Conservation (phyloP, 768 basidiomycete species). For the Leccinum longicurvipes region DNA sequence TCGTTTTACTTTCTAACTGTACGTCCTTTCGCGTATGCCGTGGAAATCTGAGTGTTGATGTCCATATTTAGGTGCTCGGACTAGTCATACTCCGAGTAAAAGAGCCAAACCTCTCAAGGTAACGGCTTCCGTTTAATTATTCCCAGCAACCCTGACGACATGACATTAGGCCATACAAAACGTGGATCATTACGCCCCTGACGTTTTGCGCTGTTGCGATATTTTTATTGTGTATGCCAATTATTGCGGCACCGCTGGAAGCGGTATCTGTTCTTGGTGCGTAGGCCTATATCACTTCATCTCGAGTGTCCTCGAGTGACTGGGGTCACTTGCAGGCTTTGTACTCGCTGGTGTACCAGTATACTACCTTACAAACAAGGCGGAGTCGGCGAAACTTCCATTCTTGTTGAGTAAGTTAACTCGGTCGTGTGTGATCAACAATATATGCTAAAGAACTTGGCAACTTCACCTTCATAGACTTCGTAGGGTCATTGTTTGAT, state of each 20-base stretch:
- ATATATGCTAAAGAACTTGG: conserved; percentile 1
- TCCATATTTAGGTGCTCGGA: conserved; percentile 65
- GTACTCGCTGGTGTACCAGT: conserved; percentile 77
- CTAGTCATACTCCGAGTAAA: conserved; percentile 84
- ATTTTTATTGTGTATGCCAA: conserved; percentile 82
- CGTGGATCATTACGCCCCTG: conserved; percentile 88
- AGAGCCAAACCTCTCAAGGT: conserved; percentile 87
- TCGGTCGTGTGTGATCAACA: not conserved
- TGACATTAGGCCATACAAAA: conserved; percentile 76
- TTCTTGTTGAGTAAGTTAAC: conserved; percentile 36
- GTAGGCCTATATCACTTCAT: conserved; percentile 15
- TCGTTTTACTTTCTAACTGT: conserved; percentile 86
- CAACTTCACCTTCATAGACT: conserved; percentile 30
- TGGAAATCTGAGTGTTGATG: conserved; percentile 1
- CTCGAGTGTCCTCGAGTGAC: not conserved
- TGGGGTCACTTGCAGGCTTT: conserved; percentile 49
- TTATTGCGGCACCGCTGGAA: conserved; percentile 88
- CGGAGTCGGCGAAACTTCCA: conserved; percentile 37
- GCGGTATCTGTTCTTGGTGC: conserved; percentile 83
- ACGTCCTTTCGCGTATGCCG: conserved; percentile 21
- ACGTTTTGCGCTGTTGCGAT: conserved; percentile 73
- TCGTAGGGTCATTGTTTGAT: conserved; percentile 40
- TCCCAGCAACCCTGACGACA: conserved; percentile 1
- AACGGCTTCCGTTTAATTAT: conserved; percentile 1
- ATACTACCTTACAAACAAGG: conserved; percentile 71